phyloP scores from a whole-genome alignment of 805 yeast species.

The Lachancea kluyveri region DNA sequence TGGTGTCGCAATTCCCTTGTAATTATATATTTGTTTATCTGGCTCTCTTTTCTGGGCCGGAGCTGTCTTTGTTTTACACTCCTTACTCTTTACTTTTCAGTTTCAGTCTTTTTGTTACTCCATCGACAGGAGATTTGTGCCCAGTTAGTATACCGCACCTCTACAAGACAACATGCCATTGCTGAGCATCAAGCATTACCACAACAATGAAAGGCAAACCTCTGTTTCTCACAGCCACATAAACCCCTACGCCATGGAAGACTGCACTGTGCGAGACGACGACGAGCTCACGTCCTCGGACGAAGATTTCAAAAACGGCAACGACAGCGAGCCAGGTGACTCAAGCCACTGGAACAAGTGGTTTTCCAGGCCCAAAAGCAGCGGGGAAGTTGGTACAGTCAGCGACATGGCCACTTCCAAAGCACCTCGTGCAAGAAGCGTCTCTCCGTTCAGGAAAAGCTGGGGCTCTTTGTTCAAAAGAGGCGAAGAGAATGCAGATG shows the following conservation, averaged over 20 bases:
- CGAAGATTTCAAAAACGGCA: slow-evolving; percentile 8
- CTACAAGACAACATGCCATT: slow-evolving; percentile 7
- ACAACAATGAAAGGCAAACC: background rate
- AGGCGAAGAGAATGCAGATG: slow-evolving; percentile 7
- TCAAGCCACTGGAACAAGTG: no score
- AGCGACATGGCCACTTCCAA: slow-evolving; percentile 2
- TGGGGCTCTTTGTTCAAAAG: slow-evolving; percentile 14
- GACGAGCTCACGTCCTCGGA: slow-evolving; percentile 16
- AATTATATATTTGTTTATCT: no score
- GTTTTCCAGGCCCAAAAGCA: no score
- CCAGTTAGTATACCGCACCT: no score
- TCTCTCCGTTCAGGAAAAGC: slow-evolving; percentile 11
- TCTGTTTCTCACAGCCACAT: no score
- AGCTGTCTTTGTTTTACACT: no score
- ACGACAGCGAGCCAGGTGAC: no score
- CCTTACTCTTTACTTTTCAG: no score
- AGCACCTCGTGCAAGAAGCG: slow-evolving; percentile 10
- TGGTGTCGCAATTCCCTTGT: no score
- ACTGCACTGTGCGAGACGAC: slow-evolving; percentile 12
- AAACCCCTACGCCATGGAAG: slow-evolving; percentile 3
- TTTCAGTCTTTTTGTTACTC: no score
- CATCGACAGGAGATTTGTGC: no score
- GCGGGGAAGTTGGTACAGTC: background rate
- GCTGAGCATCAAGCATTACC: slow-evolving; percentile 4
- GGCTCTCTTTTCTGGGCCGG: no score